These are phyloP conservation scores for Astragalus membranaceus DNA, from an alignment of 306 rosid genomes.

Conservation along the genomic window DNA sequence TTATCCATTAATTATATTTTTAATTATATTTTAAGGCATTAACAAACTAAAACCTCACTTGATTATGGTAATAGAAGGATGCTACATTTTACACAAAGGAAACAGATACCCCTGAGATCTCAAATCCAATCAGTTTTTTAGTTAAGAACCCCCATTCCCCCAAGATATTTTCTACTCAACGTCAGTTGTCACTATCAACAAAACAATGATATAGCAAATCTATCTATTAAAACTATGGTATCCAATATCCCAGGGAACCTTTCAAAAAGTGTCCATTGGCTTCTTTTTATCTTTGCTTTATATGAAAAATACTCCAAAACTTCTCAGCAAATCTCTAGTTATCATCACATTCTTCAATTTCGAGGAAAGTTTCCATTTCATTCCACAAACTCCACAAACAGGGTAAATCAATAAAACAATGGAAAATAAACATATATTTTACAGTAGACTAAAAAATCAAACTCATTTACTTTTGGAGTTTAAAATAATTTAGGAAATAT, in stretches of 20 bases:
- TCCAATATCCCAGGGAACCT: background rate
- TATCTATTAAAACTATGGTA: background rate
- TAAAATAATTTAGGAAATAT: background rate
- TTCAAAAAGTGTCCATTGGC: background rate
- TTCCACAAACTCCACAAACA: background rate
- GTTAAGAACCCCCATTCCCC: background rate
- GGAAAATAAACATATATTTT: constrained; percentile 4
- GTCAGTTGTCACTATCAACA: background rate
- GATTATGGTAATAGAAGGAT: constrained; percentile 2
- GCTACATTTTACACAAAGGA: background rate
- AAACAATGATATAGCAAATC: constrained; percentile 4
- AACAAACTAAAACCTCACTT: background rate
- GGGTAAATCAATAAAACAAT: background rate
- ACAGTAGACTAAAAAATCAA: background rate
- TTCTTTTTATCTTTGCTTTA: background rate
- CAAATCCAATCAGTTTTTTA: background rate
- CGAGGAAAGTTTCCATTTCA: background rate
- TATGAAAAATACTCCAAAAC: background rate
- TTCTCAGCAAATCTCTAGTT: background rate
- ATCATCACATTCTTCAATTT: background rate
- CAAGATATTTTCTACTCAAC: background rate
- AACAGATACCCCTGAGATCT: background rate
- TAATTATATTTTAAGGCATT: constrained; percentile 12
- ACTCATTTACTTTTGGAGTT: background rate
- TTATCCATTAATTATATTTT: constrained; percentile 8